Conservation (phyloP, 768 basidiomycete species). For the Boletus patriciae region DNA sequence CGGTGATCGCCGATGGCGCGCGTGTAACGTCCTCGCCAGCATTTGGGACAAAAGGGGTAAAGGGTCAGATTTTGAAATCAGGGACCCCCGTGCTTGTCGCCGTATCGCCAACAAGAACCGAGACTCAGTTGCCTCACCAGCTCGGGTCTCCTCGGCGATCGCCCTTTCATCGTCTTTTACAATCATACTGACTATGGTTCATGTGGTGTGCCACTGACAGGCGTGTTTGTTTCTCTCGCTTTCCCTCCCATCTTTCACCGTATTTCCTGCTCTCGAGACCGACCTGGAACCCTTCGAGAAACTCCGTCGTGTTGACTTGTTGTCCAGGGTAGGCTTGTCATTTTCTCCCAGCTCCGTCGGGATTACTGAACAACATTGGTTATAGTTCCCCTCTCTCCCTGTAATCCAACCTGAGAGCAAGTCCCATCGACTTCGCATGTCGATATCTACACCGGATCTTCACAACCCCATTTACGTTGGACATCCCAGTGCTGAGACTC, state of each 20-base stretch:
- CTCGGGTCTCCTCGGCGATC: conserved; percentile 23
- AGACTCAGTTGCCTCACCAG: background rate
- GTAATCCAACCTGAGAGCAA: conserved; percentile 21
- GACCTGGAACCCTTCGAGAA: conserved; percentile 64
- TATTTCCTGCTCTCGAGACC: conserved; percentile 57
- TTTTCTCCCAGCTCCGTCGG: background rate
- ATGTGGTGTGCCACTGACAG: conserved; percentile 34
- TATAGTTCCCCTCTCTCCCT: conserved; percentile 24
- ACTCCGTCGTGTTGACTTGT: conserved; percentile 46
- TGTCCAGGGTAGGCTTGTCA: conserved; percentile 21
- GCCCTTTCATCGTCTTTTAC: background rate
- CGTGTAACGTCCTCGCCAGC: background rate
- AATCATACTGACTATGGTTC: conserved; percentile 15
- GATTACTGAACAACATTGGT: background rate
- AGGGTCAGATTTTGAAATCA: conserved; percentile 20
- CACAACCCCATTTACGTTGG: conserved; percentile 22
- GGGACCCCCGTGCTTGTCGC: conserved; percentile 17
- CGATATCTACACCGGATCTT: conserved; percentile 35
- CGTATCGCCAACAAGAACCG: conserved; percentile 5
- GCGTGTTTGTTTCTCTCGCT: conserved; percentile 56
- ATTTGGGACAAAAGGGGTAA: conserved; percentile 3
- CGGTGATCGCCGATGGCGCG: background rate
- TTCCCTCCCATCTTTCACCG: conserved; percentile 45
- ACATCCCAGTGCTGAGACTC: background rate
- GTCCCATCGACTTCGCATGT: conserved; percentile 33